Percentiles rank a stretch among this genome's conserved stretches.
Evolutionary conservation across 2,329 filamentous ascomycete genomes (phyloP).

Genomic region (Epichloe baconii): DNA sequence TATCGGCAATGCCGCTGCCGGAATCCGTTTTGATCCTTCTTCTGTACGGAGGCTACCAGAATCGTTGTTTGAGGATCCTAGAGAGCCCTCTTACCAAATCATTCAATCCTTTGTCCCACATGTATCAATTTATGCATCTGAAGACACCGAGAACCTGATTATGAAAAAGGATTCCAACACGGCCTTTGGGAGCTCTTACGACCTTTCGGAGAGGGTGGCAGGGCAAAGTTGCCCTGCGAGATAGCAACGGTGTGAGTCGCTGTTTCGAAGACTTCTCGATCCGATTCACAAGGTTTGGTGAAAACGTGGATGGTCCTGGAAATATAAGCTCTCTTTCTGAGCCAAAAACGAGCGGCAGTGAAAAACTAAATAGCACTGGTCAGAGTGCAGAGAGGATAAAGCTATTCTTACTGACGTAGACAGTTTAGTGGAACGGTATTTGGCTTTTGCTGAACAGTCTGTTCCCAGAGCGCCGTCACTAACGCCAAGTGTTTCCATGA

Average conservation of each 20-base stretch:
- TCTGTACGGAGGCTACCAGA: slow-evolving; percentile 32
- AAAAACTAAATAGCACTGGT: slow-evolving; percentile 17
- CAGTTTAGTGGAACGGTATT: slow-evolving; percentile 63
- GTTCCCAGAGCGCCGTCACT: slow-evolving; percentile 22
- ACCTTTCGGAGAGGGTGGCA: slow-evolving; percentile 80
- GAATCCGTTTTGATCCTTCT: slow-evolving; percentile 41
- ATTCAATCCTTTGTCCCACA: slow-evolving; percentile 80
- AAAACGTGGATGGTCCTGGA: slow-evolving; percentile 40
- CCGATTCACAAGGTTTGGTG: slow-evolving; percentile 63
- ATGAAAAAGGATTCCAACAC: slow-evolving; percentile 71
- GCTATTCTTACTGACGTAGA: slow-evolving; percentile 53
- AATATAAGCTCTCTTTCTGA: slow-evolving; percentile 17
- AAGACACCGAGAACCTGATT: slow-evolving; percentile 70
- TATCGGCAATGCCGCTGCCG: slow-evolving; percentile 42
- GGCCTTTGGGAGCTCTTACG: slow-evolving; percentile 77
- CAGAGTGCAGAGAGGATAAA: slow-evolving; percentile 19
- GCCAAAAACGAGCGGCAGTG: slow-evolving; percentile 23
- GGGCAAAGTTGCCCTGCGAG: slow-evolving; percentile 80
- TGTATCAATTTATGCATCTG: slow-evolving; percentile 74
- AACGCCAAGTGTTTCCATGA: slow-evolving; percentile 25
- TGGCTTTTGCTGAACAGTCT: slow-evolving; percentile 60
- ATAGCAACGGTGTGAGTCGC: slow-evolving; percentile 75
- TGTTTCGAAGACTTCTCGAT: slow-evolving; percentile 84
- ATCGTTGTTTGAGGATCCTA: slow-evolving; percentile 29
- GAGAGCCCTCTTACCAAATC: slow-evolving; percentile 52